A percentile compares a stretch with the other conserved stretches of the same genome.
These are phyloP conservation scores for Linnemannia schmuckeri DNA, from an alignment of 192 early-diverging fungal genomes.

Conservation along the genomic window DNA sequence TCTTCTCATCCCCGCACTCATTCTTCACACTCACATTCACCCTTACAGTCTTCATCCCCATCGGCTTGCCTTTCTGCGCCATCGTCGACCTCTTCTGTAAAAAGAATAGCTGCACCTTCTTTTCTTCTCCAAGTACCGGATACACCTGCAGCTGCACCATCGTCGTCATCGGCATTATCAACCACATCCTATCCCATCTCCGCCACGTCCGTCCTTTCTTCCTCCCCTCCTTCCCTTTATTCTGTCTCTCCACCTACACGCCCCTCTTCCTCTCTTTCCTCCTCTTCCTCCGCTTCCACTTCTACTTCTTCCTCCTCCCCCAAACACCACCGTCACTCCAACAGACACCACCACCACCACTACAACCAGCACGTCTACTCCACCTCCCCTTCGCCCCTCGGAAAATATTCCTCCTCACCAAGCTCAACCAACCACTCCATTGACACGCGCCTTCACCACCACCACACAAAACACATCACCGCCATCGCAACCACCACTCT, in stretches of 20 bases:
- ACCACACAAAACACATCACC: conserved; percentile 29
- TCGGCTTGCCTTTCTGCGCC: neutral
- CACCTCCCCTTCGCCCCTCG: neutral
- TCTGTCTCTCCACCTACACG: neutral
- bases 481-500: conserved; percentile 14
- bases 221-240: neutral
- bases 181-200: neutral
- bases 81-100: conserved; percentile 1
- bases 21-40: neutral
- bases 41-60: neutral
- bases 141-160: neutral
- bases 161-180: neutral
- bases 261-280: neutral
- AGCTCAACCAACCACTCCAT: neutral
- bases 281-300: neutral
- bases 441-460: conserved; percentile 13
- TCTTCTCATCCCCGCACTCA: neutral
- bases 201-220: neutral
- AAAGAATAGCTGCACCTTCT: neutral
- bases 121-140: neutral
- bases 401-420: conserved; percentile 1
- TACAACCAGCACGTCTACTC: neutral
- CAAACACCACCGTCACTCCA: neutral
- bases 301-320: neutral
- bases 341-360: conserved; percentile 4